Conservation (phyloP, 768 basidiomycete genomes). For the Lentinula edodes region DNA sequence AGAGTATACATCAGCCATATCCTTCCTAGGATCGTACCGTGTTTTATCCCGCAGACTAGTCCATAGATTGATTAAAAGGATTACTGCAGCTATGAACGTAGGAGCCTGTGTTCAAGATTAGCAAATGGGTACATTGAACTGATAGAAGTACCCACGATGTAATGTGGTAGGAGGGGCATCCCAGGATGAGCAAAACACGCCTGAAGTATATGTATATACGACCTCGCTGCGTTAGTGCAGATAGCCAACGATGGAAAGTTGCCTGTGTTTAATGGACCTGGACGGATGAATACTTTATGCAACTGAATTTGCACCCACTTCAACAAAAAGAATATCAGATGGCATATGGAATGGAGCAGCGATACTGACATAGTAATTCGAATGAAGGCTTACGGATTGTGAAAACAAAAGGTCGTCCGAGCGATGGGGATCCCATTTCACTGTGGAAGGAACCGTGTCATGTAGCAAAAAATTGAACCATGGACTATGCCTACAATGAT, state of each 20-base stretch:
- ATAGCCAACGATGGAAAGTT: conserved; percentile 3
- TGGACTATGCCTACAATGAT: conserved; percentile 36
- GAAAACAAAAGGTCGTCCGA: not conserved
- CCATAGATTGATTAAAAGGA: conserved; percentile 4
- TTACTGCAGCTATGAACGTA: conserved; percentile 1
- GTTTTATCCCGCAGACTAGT: not conserved
- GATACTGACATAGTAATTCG: not conserved
- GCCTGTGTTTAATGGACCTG: not conserved
- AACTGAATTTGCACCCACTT: conserved; percentile 5
- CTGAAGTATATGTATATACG: conserved; percentile 10
- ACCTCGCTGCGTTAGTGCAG: conserved; percentile 8
- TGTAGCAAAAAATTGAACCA: not conserved
- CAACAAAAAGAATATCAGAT: not conserved
- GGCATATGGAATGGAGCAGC: not conserved
- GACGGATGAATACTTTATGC: conserved; percentile 4
- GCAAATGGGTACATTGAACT: not conserved
- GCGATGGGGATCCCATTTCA: conserved; percentile 8
- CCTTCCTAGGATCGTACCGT: conserved; percentile 1
- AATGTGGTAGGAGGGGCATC: not conserved
- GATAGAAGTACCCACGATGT: not conserved
- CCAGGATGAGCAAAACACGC: not conserved
- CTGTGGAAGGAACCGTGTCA: not conserved
- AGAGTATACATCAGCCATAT: not conserved
- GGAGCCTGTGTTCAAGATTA: not conserved
- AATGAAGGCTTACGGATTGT: not conserved